phyloP scores from a whole-genome alignment of 768 basidiomycete genomes.

The Daedalea quercina region DNA sequence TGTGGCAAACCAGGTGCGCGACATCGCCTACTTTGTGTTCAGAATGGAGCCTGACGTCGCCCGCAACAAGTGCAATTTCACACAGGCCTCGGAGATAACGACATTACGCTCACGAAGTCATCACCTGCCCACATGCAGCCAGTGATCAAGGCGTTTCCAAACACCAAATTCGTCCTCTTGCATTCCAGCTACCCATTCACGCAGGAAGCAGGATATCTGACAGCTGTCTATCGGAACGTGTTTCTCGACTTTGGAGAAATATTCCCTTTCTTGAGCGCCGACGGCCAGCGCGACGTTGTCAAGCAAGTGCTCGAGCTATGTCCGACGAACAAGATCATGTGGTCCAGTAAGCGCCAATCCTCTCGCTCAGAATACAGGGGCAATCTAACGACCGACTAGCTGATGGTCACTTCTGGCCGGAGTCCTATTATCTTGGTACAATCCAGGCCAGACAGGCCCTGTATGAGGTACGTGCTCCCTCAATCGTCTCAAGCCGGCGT shows the following conservation, averaged over 20 bases:
- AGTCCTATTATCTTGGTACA: slow-evolving; percentile 63
- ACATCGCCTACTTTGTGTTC: background rate
- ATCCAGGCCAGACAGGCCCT: slow-evolving; percentile 58
- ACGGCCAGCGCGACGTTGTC: slow-evolving; percentile 55
- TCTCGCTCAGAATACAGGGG: too few species aligned
- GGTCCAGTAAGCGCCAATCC: slow-evolving; percentile 79
- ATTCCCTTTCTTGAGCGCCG: slow-evolving; percentile 58
- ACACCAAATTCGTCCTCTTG: slow-evolving; percentile 58
- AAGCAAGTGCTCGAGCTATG: slow-evolving; percentile 62
- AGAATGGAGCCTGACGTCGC: background rate
- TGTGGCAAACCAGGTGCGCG: slow-evolving; percentile 53
- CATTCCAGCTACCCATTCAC: slow-evolving; percentile 78
- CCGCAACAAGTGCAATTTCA: slow-evolving; percentile 67
- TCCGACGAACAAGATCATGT: slow-evolving; percentile 76
- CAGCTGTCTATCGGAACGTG: slow-evolving; percentile 66
- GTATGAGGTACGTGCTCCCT: slow-evolving; percentile 36
- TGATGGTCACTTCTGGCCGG: slow-evolving; percentile 74
- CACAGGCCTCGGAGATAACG: slow-evolving; percentile 74
- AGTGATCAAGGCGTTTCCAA: slow-evolving; percentile 55
- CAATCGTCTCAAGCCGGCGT: too few species aligned
- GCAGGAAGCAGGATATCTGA: slow-evolving; percentile 71
- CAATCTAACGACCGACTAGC: too few species aligned
- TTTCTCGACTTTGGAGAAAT: slow-evolving; percentile 79
- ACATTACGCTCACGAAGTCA: slow-evolving; percentile 49
- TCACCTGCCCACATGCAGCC: slow-evolving; percentile 66